phyloP scores from a whole-genome alignment of 805 yeast species.

The Nakazawaea populi region DNA sequence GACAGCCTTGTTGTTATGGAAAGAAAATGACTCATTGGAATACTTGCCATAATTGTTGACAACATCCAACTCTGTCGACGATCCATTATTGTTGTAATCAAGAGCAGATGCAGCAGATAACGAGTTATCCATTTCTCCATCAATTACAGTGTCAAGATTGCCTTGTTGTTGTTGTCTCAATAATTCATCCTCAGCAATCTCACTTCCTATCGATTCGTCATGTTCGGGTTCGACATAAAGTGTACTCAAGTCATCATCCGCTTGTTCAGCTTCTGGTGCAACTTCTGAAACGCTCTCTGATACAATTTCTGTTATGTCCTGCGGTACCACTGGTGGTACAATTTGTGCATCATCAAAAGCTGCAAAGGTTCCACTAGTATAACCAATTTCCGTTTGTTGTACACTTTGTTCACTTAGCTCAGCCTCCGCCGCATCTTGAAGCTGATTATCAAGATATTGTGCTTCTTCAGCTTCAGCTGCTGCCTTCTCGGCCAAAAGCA shows the following conservation, averaged over 20 bases:
- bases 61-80: neutral
- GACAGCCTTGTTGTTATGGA: neutral
- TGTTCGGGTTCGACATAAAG: no score
- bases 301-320: neutral
- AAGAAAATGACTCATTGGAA: neutral
- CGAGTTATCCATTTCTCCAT: neutral
- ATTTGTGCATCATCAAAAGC: no score
- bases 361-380: no score
- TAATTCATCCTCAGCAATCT: neutral
- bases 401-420: neutral
- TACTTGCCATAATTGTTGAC: neutral
- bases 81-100: neutral
- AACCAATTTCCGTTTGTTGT: no score
- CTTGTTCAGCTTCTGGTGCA: neutral
- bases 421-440: neutral
- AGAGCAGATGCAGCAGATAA: neutral
- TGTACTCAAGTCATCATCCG: no score
- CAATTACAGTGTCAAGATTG: neutral
- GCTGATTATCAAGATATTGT: neutral
- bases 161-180: neutral
- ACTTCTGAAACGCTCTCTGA: no score
- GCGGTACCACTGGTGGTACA: no score
- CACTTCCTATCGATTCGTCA: neutral
- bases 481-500: neutral
- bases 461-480: conserved; percentile 5